Conservation (phyloP, 805 yeast species). For the Saccharomycopsis malanga region DNA sequence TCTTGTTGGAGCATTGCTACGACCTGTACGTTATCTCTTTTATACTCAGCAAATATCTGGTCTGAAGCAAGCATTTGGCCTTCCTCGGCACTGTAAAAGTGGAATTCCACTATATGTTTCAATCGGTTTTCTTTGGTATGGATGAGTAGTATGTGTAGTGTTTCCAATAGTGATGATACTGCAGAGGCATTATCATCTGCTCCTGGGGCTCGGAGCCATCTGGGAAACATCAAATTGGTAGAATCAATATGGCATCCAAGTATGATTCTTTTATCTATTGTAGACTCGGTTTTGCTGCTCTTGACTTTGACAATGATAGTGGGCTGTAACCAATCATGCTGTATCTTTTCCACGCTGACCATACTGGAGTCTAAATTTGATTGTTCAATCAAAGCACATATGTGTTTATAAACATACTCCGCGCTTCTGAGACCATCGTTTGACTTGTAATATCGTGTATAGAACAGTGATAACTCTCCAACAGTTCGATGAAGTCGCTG, state of each 20-base stretch:
- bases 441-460: slow-evolving; percentile 70
- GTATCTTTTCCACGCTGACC: slow-evolving; percentile 40
- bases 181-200: slow-evolving; percentile 96
- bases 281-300: slow-evolving; percentile 35
- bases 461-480: slow-evolving; percentile 58
- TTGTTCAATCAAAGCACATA: slow-evolving; percentile 27
- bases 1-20: slow-evolving; percentile 90
- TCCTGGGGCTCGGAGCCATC: slow-evolving; percentile 71
- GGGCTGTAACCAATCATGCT: slow-evolving; percentile 75
- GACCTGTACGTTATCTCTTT: slow-evolving; percentile 41
- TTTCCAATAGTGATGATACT: slow-evolving; percentile 65
- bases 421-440: slow-evolving; percentile 64
- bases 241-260: slow-evolving; percentile 91
- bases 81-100: slow-evolving; percentile 94
- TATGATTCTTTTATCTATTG: slow-evolving; percentile 46
- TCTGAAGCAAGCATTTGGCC: slow-evolving; percentile 83
- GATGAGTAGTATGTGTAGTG: slow-evolving; percentile 26
- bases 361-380: background rate
- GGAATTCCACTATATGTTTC: slow-evolving; percentile 78
- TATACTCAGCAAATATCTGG: slow-evolving; percentile 60
- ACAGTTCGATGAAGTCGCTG: no score
- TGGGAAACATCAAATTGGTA: slow-evolving; percentile 65
- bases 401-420: slow-evolving; percentile 52
- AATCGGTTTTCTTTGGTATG: slow-evolving; percentile 33
- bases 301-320: slow-evolving; percentile 62